These are phyloP conservation scores for Candida sphagnicola DNA, from an alignment of 805 yeast species.

Conservation along the genomic window DNA sequence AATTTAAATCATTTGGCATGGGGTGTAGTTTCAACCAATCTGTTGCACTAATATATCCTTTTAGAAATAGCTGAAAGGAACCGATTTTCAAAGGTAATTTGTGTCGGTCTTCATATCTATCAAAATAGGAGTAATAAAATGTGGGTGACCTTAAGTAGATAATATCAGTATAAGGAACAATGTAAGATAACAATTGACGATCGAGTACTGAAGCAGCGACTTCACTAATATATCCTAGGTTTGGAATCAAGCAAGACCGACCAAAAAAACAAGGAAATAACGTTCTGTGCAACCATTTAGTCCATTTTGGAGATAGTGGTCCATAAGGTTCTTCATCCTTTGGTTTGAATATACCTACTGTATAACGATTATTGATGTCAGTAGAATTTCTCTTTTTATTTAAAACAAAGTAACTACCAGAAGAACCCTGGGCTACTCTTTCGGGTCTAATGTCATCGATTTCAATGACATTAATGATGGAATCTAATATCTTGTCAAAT, in stretches of 20 bases:
- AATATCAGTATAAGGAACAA: conserved; percentile 66
- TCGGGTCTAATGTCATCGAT: conserved; percentile 40
- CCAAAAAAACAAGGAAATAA: conserved; percentile 78
- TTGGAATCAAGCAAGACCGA: conserved; percentile 66
- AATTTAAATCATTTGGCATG: conserved; percentile 36
- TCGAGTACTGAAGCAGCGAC: conserved; percentile 69
- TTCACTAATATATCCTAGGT: conserved; percentile 68
- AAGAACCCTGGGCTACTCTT: conserved; percentile 61
- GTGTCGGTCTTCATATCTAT: conserved; percentile 16
- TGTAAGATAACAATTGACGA: conserved; percentile 50
- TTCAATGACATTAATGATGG: conserved; percentile 45
- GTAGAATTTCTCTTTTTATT: conserved; percentile 12
- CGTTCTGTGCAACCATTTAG: conserved; percentile 73
- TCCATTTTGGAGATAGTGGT: conserved; percentile 74
- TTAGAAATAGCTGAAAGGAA: conserved; percentile 60
- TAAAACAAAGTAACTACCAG: conserved; percentile 64
- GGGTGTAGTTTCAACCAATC: conserved; percentile 55
- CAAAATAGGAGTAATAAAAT: conserved; percentile 54
- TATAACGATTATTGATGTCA: conserved; percentile 13
- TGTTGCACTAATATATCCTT: conserved; percentile 58
- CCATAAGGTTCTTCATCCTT: conserved; percentile 82
- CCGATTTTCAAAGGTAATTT: conserved; percentile 52
- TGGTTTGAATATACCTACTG: conserved; percentile 66
- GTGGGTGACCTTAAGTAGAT: conserved; percentile 44
- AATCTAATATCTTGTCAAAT: conserved; percentile 40